A percentile compares a stretch with the other conserved stretches of the same genome.
Conservation (phyloP, 2,329 filamentous ascomycete genomes). For the Epichloe baconii region DNA sequence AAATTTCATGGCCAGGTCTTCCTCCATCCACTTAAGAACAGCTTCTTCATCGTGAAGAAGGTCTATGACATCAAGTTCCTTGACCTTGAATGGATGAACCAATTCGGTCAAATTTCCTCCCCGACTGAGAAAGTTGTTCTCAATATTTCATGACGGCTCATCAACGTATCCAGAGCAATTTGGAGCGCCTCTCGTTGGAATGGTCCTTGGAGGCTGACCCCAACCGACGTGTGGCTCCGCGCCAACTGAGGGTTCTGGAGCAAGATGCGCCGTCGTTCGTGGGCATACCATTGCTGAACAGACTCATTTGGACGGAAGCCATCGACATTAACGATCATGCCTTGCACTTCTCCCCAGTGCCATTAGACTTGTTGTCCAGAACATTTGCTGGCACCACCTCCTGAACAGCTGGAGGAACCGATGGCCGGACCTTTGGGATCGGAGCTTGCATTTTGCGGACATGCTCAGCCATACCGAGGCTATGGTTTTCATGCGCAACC, state of each 20-base stretch:
- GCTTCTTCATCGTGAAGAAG: not conserved
- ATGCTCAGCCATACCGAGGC: not conserved
- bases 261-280: not conserved
- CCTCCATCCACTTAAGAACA: not conserved
- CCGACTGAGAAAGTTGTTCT: not conserved
- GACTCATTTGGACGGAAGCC: not conserved
- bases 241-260: not conserved
- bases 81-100: not conserved
- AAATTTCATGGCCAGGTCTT: not conserved
- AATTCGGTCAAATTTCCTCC: not conserved
- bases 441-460: not conserved
- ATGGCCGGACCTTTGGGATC: not conserved
- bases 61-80: not conserved
- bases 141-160: not conserved
- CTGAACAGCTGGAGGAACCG: not conserved
- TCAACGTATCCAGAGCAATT: not conserved
- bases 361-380: not conserved
- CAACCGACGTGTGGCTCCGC: not conserved
- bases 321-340: not conserved
- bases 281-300: not conserved
- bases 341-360: not conserved
- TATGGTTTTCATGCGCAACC: not conserved
- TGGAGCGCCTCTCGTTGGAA: not conserved
- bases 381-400: not conserved
- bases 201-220: not conserved